A percentile compares a stretch with the other conserved stretches of the same genome.
Evolutionary conservation across 305 asterid genomes (phyloP).

Genomic region (Euphrasia arctica): DNA sequence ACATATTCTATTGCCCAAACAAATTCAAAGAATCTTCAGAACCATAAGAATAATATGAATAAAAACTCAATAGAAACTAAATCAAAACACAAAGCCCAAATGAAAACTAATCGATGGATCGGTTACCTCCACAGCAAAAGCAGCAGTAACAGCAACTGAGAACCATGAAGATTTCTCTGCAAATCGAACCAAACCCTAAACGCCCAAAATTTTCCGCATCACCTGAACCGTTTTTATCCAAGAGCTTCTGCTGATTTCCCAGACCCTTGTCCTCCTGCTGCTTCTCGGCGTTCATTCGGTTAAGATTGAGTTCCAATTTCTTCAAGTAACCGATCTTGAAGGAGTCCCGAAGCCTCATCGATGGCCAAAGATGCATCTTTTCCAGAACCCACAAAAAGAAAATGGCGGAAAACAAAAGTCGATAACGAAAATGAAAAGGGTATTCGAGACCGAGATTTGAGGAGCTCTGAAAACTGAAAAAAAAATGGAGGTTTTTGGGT

Average conservation of each 20-base stretch:
- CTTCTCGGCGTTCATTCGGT: slow-evolving; percentile 48
- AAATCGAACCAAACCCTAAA: slow-evolving; percentile 32
- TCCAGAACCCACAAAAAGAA: neutral
- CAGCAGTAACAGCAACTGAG: slow-evolving; percentile 85
- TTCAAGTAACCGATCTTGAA: slow-evolving; percentile 66
- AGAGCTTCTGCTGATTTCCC: slow-evolving; percentile 40
- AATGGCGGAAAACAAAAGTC: neutral
- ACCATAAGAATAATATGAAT: too few relatives aligned
- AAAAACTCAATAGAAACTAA: too few relatives aligned
- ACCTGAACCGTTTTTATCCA: slow-evolving; percentile 28
- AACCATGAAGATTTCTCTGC: slow-evolving; percentile 54
- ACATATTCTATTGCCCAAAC: too few relatives aligned
- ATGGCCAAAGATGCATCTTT: slow-evolving; percentile 90
- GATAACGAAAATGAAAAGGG: neutral
- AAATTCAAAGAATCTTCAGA: too few relatives aligned
- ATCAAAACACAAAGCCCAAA: too few relatives aligned
- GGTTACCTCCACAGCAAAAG: slow-evolving; percentile 86
- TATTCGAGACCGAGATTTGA: neutral
- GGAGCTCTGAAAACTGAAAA: neutral
- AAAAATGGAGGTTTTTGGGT: neutral
- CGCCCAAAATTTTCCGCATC: slow-evolving; percentile 23
- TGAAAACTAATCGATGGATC: neutral
- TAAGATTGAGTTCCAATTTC: slow-evolving; percentile 60
- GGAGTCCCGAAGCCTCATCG: slow-evolving; percentile 74
- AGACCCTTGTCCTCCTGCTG: slow-evolving; percentile 28